Evolutionary conservation across 1,139 yeast species (phyloP).

Genomic region (Pichia sp.): DNA sequence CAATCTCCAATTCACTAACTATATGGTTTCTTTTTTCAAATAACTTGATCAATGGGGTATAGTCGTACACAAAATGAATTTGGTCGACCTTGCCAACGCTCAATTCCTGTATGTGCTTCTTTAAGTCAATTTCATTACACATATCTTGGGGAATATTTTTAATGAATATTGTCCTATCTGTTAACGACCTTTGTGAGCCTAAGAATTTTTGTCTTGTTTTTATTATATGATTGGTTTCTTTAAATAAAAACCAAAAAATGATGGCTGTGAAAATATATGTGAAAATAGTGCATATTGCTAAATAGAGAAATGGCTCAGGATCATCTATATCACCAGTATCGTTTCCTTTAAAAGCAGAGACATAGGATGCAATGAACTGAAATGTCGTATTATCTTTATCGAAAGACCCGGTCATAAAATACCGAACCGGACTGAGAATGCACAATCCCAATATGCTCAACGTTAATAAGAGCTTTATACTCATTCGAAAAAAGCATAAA

Average conservation of each 20-base stretch:
- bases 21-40: slow-evolving; percentile 31
- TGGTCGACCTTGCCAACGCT: slow-evolving; percentile 54
- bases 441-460: slow-evolving; percentile 57
- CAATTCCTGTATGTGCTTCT: slow-evolving; percentile 48
- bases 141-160: slow-evolving; percentile 37
- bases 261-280: slow-evolving; percentile 77
- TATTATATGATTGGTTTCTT: slow-evolving; percentile 67
- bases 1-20: slow-evolving; percentile 34
- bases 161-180: slow-evolving; percentile 80
- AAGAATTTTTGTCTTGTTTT: slow-evolving; percentile 74
- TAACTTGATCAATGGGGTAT: slow-evolving; percentile 38
- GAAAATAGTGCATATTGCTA: slow-evolving; percentile 79
- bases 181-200: slow-evolving; percentile 83
- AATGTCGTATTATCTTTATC: slow-evolving; percentile 36
- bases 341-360: not conserved
- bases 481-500: slow-evolving; percentile 70
- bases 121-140: slow-evolving; percentile 35
- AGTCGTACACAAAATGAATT: slow-evolving; percentile 48
- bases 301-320: slow-evolving; percentile 24
- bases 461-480: slow-evolving; percentile 51
- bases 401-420: slow-evolving; percentile 58
- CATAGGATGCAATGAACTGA: not conserved
- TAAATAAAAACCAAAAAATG: slow-evolving; percentile 53
- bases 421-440: slow-evolving; percentile 67
- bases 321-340: slow-evolving; percentile 6